A percentile compares a stretch with the other conserved stretches of the same genome.
Conservation (phyloP, 768 basidiomycete species). For the Cyclocybe aegerita region DNA sequence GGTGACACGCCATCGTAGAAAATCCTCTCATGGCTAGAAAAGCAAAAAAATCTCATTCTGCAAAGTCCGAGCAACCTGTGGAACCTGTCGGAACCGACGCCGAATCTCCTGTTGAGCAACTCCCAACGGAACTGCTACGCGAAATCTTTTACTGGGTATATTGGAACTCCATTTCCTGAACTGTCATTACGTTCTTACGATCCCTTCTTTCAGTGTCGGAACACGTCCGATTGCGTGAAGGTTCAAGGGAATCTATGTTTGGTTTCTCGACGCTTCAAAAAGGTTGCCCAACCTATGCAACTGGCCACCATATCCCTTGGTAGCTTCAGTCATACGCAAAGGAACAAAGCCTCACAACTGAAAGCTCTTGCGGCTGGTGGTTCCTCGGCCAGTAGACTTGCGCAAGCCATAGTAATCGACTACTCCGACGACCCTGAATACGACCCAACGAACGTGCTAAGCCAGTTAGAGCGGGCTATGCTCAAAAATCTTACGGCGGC, state of each 20-base stretch:
- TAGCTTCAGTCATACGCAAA: neutral
- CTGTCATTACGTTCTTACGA: neutral
- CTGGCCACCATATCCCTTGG: slow-evolving; percentile 1
- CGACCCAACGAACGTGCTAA: neutral
- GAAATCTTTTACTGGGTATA: slow-evolving; percentile 8
- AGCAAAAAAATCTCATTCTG: no score
- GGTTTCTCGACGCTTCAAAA: neutral
- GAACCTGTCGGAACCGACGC: no score
- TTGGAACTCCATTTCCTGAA: neutral
- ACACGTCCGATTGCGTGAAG: no score
- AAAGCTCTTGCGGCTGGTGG: neutral
- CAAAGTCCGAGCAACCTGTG: no score
- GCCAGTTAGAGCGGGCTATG: neutral
- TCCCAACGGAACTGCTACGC: slow-evolving; percentile 5
- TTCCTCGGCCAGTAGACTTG: neutral
- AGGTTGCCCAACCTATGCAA: slow-evolving; percentile 2
- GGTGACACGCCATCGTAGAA: no score
- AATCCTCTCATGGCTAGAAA: no score
- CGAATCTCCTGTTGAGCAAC: no score
- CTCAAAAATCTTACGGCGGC: neutral
- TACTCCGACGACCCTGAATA: neutral
- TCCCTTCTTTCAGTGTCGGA: neutral
- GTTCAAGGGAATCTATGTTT: neutral
- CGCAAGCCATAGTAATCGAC: slow-evolving; percentile 2
- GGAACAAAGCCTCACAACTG: neutral